Conservation (phyloP, 805 yeast genomes). For the Candida cerambycidarum region DNA sequence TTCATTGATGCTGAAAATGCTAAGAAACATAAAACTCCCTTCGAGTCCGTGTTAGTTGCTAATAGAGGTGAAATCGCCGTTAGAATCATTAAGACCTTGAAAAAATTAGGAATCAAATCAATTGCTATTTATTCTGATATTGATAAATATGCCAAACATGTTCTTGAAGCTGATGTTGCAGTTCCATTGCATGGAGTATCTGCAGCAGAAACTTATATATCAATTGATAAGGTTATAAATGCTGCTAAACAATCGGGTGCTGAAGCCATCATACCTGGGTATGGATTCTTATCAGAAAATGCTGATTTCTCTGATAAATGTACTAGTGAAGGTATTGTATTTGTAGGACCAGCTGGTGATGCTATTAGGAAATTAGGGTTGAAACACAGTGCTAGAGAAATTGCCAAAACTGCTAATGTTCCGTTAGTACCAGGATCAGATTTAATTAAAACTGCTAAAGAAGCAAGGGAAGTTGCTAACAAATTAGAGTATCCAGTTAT, state of each 20-base stretch:
- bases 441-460: constrained; percentile 65
- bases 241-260: constrained; percentile 85
- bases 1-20: constrained; percentile 45
- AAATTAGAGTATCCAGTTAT: constrained; percentile 83
- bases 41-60: constrained; percentile 85
- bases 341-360: constrained; percentile 96
- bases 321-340: constrained; percentile 76
- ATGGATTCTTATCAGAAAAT: constrained; percentile 94
- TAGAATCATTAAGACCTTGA: constrained; percentile 84
- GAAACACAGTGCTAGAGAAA: constrained; percentile 95
- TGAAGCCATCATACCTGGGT: constrained; percentile 97
- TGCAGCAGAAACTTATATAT: constrained; percentile 89
- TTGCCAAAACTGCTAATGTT: constrained; percentile 87
- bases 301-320: constrained; percentile 94
- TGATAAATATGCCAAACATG: constrained; percentile 88
- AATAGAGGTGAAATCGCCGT: constrained; percentile 98
- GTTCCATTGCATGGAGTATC: constrained; percentile 76
- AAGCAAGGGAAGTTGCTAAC: constrained; percentile 74
- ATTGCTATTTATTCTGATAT: constrained; percentile 91
- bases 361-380: constrained; percentile 89
- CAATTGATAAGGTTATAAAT: constrained; percentile 76
- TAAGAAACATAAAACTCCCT: constrained; percentile 49
- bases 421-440: constrained; percentile 98
- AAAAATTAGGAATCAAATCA: constrained; percentile 71
- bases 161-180: constrained; percentile 75